Evolutionary conservation across 2,329 filamentous ascomycete genomes (phyloP).

Genomic region (Monosporascus sp.): DNA sequence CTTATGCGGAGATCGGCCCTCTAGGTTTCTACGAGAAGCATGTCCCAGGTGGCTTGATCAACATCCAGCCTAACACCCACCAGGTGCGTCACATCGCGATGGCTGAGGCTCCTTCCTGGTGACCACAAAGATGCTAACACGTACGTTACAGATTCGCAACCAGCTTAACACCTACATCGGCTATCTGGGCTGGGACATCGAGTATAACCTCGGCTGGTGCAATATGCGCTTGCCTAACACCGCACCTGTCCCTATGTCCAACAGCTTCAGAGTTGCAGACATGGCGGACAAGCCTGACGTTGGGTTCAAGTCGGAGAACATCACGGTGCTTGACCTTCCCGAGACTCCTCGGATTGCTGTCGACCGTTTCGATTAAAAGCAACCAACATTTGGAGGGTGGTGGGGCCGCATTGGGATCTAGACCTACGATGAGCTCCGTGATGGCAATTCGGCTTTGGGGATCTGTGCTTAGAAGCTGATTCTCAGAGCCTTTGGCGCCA

Average conservation of each 20-base stretch:
- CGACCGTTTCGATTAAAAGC: too few relatives aligned
- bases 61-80: constrained; percentile 18
- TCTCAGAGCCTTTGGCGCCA: too few relatives aligned
- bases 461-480: too few relatives aligned
- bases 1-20: constrained; percentile 21
- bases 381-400: too few relatives aligned
- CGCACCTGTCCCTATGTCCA: neutral
- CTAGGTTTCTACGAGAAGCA: constrained; percentile 21
- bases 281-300: neutral
- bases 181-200: neutral
- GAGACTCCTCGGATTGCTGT: neutral
- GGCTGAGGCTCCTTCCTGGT: neutral
- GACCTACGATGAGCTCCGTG: too few relatives aligned
- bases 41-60: constrained; percentile 20
- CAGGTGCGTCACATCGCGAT: constrained; percentile 5
- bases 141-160: neutral
- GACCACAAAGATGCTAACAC: neutral
- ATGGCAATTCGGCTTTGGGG: too few relatives aligned
- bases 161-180: neutral
- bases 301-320: neutral
- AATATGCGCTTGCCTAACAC: neutral
- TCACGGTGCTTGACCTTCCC: neutral
- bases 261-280: neutral
- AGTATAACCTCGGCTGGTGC: neutral
- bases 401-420: too few relatives aligned